Evolutionary conservation across 257 asterid genomes (phyloP).

Genomic region (Euphrasia confusa): DNA sequence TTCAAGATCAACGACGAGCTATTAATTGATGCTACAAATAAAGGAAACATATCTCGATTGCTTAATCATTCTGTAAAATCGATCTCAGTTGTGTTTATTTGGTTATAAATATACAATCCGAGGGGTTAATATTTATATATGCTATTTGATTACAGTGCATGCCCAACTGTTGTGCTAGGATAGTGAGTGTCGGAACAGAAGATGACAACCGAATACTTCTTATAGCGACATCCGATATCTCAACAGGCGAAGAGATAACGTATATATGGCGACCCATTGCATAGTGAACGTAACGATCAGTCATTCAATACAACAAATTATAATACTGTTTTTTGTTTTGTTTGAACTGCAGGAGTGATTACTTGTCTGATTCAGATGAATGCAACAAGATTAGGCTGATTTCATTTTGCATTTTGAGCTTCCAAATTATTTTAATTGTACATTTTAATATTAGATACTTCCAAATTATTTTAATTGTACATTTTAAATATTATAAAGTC

Average conservation of each 20-base stretch:
- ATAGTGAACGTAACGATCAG: neutral
- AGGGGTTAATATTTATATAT: neutral
- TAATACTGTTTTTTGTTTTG: too few species aligned
- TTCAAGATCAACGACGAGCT: slow-evolving; percentile 88
- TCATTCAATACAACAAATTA: too few species aligned
- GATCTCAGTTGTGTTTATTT: slow-evolving; percentile 4
- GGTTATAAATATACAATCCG: neutral
- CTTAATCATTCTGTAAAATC: slow-evolving; percentile 82
- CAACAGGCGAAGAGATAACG: slow-evolving; percentile 89
- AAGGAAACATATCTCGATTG: slow-evolving; percentile 88
- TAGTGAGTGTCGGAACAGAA: slow-evolving; percentile 60
- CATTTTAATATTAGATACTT: too few species aligned
- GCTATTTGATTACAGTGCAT: slow-evolving; percentile 50
- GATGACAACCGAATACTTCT: slow-evolving; percentile 71
- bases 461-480: too few species aligned
- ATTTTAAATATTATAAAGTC: too few species aligned
- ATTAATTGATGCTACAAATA: slow-evolving; percentile 83
- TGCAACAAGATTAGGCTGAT: too few species aligned
- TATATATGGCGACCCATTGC: slow-evolving; percentile 26
- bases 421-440: too few species aligned
- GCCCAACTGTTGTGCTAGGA: slow-evolving; percentile 95
- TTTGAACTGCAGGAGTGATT: too few species aligned
- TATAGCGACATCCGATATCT: slow-evolving; percentile 63
- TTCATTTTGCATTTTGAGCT: too few species aligned
- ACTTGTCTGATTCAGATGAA: too few species aligned